Base-by-base conservation (phyloP, 768 basidiomycete genomes). In the Scleroderma bovista region DNA sequence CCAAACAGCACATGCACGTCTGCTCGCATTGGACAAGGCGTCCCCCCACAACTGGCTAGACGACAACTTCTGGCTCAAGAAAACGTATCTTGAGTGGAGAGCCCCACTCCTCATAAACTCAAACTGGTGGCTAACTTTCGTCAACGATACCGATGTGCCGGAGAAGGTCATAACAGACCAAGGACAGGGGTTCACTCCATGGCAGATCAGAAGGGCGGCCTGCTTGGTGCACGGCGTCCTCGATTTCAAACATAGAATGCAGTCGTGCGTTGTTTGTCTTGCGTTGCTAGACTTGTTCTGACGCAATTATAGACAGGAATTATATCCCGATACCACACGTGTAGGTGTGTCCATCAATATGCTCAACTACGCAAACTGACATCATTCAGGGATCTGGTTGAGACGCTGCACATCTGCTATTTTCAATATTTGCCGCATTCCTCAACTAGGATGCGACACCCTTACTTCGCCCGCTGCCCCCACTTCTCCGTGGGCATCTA, bases 1-100 rank as follows among this genome's bases (percentile, higher is more conserved):
- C 12, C 47, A 34, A 23, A 44, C 44, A 16, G 63, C 63, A 16
- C 63, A 65, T 46, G 50, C 60, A 0, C 59, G 63, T 34, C 52
- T 47, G 15, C 44, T 65, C 84, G 92, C 88, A 26, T 76, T 96
- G 45, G 93, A 95, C 69, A 81, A 75, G 56, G 70, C 74, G 1
- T 93, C 93, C 7, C 90, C 92, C 0, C 73, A 84, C 64, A 96
- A 95, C 63, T 98, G 94, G 94, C 78, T 98, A 11, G 81, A 94
- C 55, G 93, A 97, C 64, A 92, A 88, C 49, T 84, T 95, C 57
- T 97, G 94, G 95, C 70, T 81, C 51, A 81, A 86, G 58, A 86
- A 86, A 58, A 83, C 90, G 1, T 98, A 98, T 65, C 82, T 88
- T 44, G 86, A 89, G 68, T 91, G 85, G 83, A 79, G 94, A 29